Conservation (phyloP, 768 basidiomycete genomes). For the Boletellus sp. region DNA sequence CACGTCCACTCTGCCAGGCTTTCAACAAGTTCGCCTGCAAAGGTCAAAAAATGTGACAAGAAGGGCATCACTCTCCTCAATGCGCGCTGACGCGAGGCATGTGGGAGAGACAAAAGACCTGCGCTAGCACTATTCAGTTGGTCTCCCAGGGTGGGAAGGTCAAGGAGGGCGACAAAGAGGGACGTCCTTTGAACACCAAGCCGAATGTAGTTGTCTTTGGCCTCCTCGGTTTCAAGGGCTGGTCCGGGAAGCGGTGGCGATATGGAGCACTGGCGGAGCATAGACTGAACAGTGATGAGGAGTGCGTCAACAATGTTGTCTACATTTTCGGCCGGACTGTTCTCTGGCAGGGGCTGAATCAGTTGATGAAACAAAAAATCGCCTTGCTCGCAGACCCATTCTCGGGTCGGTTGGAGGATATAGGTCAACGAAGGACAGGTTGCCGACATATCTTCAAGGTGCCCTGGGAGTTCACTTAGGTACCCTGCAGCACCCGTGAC, state of each 20-base stretch:
- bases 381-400: slow-evolving; percentile 32
- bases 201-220: slow-evolving; percentile 48
- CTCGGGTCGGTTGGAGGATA: slow-evolving; percentile 23
- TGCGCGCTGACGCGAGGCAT: slow-evolving; percentile 30
- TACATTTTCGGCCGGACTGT: slow-evolving; percentile 11
- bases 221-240: slow-evolving; percentile 27
- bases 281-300: slow-evolving; percentile 61
- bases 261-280: slow-evolving; percentile 43
- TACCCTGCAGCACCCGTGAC: slow-evolving; percentile 28
- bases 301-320: slow-evolving; percentile 56
- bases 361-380: slow-evolving; percentile 14
- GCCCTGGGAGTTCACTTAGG: slow-evolving; percentile 21
- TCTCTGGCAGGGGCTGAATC: not conserved
- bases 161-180: slow-evolving; percentile 47
- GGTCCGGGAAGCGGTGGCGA: not conserved
- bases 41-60: slow-evolving; percentile 56
- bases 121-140: slow-evolving; percentile 40
- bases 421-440: slow-evolving; percentile 29
- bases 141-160: slow-evolving; percentile 40
- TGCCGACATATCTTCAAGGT: slow-evolving; percentile 26
- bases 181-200: slow-evolving; percentile 43
- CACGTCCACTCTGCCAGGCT: slow-evolving; percentile 63
- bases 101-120: slow-evolving; percentile 35
- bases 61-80: slow-evolving; percentile 67
- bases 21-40: slow-evolving; percentile 57